These are phyloP conservation scores for Podila minutissima DNA, from an alignment of 192 early-diverging fungal species.

Conservation along the genomic window DNA sequence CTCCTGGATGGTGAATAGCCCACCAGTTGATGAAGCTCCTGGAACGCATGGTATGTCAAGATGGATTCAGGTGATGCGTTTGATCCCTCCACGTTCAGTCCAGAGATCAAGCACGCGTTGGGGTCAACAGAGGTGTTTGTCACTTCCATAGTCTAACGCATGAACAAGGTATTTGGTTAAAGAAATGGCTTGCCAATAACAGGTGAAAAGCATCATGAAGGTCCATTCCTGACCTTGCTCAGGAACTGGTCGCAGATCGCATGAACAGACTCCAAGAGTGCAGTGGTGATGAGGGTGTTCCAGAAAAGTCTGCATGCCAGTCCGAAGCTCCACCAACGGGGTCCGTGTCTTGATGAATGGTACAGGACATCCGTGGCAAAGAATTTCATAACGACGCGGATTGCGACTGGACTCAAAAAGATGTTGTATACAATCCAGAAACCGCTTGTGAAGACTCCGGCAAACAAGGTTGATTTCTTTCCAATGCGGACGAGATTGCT, in stretches of 20 bases:
- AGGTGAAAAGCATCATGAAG: neutral
- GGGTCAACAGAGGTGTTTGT: constrained; percentile 32
- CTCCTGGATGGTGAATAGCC: constrained; percentile 13
- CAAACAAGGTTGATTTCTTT: constrained; percentile 11
- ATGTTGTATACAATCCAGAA: constrained; percentile 48
- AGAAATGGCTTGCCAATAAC: neutral
- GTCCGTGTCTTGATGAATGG: constrained; percentile 38
- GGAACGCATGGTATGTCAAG: constrained; percentile 45
- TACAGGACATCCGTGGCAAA: constrained; percentile 24
- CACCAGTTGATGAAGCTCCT: constrained; percentile 27
- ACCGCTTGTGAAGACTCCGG: constrained; percentile 4
- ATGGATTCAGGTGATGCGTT: constrained; percentile 19
- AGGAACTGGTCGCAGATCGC: constrained; percentile 40
- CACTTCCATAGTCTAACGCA: constrained; percentile 33
- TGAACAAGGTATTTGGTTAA: neutral
- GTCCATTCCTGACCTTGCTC: constrained; percentile 11
- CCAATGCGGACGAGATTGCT: constrained; percentile 20
- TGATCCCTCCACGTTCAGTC: constrained; percentile 32
- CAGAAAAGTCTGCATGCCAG: constrained; percentile 20
- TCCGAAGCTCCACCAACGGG: constrained; percentile 40
- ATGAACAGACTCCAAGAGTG: constrained; percentile 37
- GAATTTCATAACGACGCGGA: constrained; percentile 28
- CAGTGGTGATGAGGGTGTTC: constrained; percentile 13
- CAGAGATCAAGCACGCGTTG: constrained; percentile 32
- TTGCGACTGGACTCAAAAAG: constrained; percentile 18